Percentiles rank a stretch among this genome's conserved stretches.
Evolutionary conservation across 2,329 filamentous ascomycete species (phyloP).

Genomic region (Graphilbum fragrans): DNA sequence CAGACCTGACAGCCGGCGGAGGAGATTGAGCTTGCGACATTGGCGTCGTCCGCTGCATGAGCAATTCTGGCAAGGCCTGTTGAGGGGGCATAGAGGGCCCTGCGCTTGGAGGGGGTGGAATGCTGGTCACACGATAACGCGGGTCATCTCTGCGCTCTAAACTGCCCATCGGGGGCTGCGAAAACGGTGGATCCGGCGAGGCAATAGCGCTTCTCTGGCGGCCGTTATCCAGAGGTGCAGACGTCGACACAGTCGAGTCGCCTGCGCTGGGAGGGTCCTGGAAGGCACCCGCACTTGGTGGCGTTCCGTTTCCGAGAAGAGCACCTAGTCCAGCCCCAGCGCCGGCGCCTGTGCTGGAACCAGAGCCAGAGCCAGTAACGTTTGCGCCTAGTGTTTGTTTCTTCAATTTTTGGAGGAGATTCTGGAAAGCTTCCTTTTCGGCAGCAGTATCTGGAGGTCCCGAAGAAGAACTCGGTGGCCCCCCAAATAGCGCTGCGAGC

Average conservation of each 20-base stretch:
- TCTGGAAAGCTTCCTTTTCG: slow-evolving; percentile 78
- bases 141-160: slow-evolving; percentile 32
- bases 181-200: slow-evolving; percentile 30
- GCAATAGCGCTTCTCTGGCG: slow-evolving; percentile 25
- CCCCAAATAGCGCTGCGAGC: neutral
- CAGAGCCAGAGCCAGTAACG: neutral
- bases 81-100: slow-evolving; percentile 24
- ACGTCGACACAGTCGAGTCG: neutral
- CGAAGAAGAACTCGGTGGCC: neutral
- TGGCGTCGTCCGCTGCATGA: slow-evolving; percentile 25
- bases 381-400: slow-evolving; percentile 28
- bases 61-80: slow-evolving; percentile 29
- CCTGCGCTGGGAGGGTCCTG: slow-evolving; percentile 5
- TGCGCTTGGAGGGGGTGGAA: slow-evolving; percentile 13
- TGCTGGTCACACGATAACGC: slow-evolving; percentile 17
- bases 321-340: neutral
- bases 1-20: slow-evolving; percentile 29
- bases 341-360: slow-evolving; percentile 7
- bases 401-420: slow-evolving; percentile 71
- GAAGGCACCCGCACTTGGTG: slow-evolving; percentile 6
- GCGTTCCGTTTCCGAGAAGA: slow-evolving; percentile 4
- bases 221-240: slow-evolving; percentile 12
- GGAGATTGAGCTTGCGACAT: slow-evolving; percentile 25
- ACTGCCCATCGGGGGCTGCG: slow-evolving; percentile 21
- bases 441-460: slow-evolving; percentile 38